phyloP scores from a whole-genome alignment of 306 rosid genomes.

The Quercus engelmannii region DNA sequence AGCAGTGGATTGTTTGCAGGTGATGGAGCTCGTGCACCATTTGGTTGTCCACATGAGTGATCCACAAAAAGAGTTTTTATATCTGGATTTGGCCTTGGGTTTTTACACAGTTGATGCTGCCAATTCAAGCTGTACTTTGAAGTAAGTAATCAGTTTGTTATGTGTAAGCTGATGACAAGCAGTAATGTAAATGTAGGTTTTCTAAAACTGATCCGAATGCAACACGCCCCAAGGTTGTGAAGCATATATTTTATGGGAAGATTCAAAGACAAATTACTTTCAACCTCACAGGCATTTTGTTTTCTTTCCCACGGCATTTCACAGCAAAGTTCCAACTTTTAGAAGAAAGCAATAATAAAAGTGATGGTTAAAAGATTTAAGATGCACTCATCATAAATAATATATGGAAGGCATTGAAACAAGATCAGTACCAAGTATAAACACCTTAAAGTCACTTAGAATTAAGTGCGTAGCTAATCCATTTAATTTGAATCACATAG shows the following conservation, averaged over 20 bases:
- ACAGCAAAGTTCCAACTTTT: neutral
- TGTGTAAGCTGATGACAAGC: neutral
- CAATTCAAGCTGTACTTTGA: constrained; percentile 83
- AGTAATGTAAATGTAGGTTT: neutral
- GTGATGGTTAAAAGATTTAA: neutral
- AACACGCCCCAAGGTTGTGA: neutral
- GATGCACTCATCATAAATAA: neutral
- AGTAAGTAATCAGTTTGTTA: constrained; percentile 11
- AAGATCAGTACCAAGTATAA: neutral
- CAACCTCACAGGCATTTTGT: neutral
- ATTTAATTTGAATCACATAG: neutral
- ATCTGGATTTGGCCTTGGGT: constrained; percentile 98
- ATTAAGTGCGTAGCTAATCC: neutral
- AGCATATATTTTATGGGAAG: neutral
- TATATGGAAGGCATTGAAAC: neutral
- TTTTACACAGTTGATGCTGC: constrained; percentile 99
- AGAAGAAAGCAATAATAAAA: neutral
- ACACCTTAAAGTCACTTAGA: constrained; percentile 1
- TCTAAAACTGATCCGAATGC: neutral
- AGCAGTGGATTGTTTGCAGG: constrained; percentile 89
- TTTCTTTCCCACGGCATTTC: neutral
- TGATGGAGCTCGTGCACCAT: constrained; percentile 96
- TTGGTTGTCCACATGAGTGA: constrained; percentile 97
- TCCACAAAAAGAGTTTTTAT: constrained; percentile 98
- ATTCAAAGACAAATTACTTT: neutral